Base-by-base conservation (phyloP, 1,139 yeast species). In the Yamadazyma kanchanaburiensis region DNA sequence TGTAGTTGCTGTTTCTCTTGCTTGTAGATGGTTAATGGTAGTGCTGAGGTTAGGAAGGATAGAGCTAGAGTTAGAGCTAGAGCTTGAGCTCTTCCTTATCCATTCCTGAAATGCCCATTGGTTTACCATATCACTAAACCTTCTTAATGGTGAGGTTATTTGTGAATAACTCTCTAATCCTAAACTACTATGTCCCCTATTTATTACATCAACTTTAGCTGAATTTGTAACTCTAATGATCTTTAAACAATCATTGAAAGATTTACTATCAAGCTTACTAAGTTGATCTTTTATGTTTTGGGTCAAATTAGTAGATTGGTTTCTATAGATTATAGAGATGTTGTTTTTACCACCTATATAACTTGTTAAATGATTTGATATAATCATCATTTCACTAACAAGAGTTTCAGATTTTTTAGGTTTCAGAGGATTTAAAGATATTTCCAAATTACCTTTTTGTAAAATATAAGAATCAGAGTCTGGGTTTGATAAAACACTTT, bases 101-200 rank as follows among this genome's bases (percentile, higher is more conserved):
- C n/a, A n/a, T 3, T 16, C 24, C 9, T 10, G 19, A 26, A 67
- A 46, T 33, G 51, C 56, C 74, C 91, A 75, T 47, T 88, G 96
- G 43, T 81, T 80, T 5, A 88, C 52, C 46, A 88, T 59, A 53
- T 91, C 98, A n/a, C 81, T 80, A 45, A 75, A 83, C 42, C 98
- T 64, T 55, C 98, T 66, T 39, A 91, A 65, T 2, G 98, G 98
- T 0, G 96, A 88, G 0, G 98, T 88, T 3, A 85, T 80, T 22
- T 87, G 85, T 6, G 84, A 68, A 49, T 91, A 88, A 10, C 62
- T 55, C 0, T 58, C 53, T 8, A 82, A 58, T 2, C 94, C 95
- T 26, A 88, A 58, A 35, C 83, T 75, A 18, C 67, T 64, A 53
- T 89, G 96, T 0, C 54, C 52, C 1, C 48, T 48, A 48, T 50